These are phyloP conservation scores for Eucalyptus erythrocorys DNA, from an alignment of 345 rosid genomes.

Conservation along the genomic window DNA sequence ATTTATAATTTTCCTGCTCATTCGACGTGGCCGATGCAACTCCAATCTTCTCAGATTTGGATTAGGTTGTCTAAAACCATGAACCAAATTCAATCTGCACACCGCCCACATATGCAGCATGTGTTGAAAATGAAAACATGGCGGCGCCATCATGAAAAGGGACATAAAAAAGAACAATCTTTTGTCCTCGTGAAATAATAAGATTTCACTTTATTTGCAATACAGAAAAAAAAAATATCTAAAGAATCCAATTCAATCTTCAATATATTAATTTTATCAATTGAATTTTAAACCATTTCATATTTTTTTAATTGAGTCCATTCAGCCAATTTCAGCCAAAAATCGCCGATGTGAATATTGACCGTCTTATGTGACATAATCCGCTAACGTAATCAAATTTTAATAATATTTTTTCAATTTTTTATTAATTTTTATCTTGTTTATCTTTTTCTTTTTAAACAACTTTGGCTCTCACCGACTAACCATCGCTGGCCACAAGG, in stretches of 20 bases:
- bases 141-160: background rate
- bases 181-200: background rate
- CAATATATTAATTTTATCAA: too few species aligned
- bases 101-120: background rate
- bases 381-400: accelerated
- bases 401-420: too few species aligned
- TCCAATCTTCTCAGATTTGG: background rate
- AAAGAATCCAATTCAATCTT: accelerated
- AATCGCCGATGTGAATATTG: accelerated
- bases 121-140: background rate
- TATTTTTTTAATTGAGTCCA: too few species aligned
- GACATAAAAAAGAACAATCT: background rate
- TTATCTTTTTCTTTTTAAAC: accelerated
- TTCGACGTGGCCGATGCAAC: background rate
- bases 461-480: accelerated
- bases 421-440: too few species aligned
- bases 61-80: background rate
- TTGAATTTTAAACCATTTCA: too few species aligned
- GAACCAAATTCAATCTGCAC: background rate
- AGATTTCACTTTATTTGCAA: background rate
- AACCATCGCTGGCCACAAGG: accelerated
- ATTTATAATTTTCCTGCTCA: background rate
- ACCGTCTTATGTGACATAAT: accelerated
- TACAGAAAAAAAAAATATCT: too few species aligned
- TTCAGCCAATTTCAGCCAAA: accelerated